phyloP scores from a whole-genome alignment of 495 filamentous ascomycete genomes.

The Astrothelium macrocarpum region DNA sequence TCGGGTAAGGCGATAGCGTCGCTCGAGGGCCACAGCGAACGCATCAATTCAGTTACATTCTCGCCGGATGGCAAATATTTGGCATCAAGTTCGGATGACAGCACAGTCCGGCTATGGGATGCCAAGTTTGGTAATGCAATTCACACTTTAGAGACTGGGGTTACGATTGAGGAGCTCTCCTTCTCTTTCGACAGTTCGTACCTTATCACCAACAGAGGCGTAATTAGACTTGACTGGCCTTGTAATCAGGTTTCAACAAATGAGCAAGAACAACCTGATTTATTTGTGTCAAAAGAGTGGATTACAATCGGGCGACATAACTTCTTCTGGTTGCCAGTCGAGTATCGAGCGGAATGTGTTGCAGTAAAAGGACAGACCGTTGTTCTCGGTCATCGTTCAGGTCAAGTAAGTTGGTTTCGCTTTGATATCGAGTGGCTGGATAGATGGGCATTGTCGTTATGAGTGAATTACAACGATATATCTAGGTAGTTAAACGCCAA shows the following conservation, averaged over 20 bases:
- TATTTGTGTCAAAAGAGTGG: neutral
- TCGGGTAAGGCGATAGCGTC: neutral
- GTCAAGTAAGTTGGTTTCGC: neutral
- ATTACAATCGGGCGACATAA: neutral
- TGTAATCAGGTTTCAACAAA: neutral
- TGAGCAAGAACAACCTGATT: neutral
- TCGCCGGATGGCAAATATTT: conserved; percentile 3
- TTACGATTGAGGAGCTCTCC: no score
- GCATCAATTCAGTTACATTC: neutral
- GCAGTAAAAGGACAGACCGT: neutral
- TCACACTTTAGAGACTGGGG: no score
- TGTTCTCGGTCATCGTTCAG: neutral
- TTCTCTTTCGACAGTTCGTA: neutral
- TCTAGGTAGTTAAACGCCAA: no score
- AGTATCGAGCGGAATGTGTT: neutral
- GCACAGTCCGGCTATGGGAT: neutral
- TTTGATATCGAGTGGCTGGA: neutral
- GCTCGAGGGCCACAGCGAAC: neutral
- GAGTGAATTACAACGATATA: no score
- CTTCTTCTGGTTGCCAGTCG: neutral
- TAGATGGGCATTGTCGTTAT: no score
- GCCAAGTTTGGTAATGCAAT: no score
- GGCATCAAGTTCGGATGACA: neutral
- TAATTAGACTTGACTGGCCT: neutral
- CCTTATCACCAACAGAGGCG: neutral